A percentile compares a stretch with the other conserved stretches of the same genome.
Conservation (phyloP, 2,329 filamentous ascomycete genomes). For the Diplocarpon rosae region DNA sequence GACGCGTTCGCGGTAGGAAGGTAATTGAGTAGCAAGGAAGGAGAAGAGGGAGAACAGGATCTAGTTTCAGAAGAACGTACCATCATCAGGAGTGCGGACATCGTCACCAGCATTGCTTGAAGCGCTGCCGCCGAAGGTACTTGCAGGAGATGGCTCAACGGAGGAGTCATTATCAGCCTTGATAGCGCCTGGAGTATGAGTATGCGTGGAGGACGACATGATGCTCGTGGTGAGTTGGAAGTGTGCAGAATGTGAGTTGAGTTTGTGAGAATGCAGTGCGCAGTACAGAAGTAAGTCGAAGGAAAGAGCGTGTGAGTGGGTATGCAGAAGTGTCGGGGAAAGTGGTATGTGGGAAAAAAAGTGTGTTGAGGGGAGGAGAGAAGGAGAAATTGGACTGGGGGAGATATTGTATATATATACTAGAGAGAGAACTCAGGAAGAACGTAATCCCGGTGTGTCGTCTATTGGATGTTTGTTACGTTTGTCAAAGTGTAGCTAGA, state of each 20-base stretch:
- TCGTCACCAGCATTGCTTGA: slow-evolving; percentile 16
- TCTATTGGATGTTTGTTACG: too few relatives aligned
- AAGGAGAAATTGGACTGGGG: too few relatives aligned
- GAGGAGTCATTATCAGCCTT: slow-evolving; percentile 7
- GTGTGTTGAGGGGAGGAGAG: too few relatives aligned
- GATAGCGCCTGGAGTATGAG: slow-evolving; percentile 3
- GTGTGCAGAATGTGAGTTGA: neutral
- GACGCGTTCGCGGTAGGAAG: neutral
- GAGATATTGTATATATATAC: too few relatives aligned
- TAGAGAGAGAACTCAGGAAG: too few relatives aligned
- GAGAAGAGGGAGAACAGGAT: neutral
- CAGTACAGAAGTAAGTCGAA: neutral
- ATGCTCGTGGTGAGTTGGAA: neutral
- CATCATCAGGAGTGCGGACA: slow-evolving; percentile 15
- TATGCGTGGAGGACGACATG: slow-evolving; percentile 7
- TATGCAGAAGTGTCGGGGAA: neutral
- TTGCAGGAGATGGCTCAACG: slow-evolving; percentile 19
- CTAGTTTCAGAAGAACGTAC: slow-evolving; percentile 1
- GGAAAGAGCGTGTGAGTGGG: neutral
- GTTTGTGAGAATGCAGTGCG: neutral
- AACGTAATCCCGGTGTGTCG: neutral
- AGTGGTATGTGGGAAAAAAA: too few relatives aligned
- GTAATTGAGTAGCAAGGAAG: neutral
- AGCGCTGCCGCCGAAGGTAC: slow-evolving; percentile 18
- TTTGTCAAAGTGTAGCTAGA: too few relatives aligned